A percentile compares a stretch with the other conserved stretches of the same genome.
Evolutionary conservation across 2,329 filamentous ascomycete species (phyloP).

Genomic region (Alternaria alternata): DNA sequence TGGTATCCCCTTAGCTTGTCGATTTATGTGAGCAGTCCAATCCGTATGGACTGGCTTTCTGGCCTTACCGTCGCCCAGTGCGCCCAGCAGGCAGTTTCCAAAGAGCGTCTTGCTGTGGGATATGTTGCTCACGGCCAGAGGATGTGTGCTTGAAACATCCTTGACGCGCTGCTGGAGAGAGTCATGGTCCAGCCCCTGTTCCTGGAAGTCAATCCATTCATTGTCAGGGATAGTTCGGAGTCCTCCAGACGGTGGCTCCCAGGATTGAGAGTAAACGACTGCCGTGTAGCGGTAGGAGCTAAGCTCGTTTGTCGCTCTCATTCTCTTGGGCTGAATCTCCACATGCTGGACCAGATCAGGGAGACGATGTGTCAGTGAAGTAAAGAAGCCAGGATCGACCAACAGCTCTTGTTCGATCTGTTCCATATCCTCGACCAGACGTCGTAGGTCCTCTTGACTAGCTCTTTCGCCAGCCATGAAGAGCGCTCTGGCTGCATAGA

Average conservation of each 20-base stretch:
- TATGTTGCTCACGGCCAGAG: background rate
- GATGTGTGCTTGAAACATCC: no score
- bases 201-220: background rate
- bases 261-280: background rate
- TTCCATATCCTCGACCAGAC: slow-evolving; percentile 10
- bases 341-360: slow-evolving; percentile 3
- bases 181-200: background rate
- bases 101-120: slow-evolving; percentile 5
- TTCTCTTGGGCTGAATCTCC: slow-evolving; percentile 18
- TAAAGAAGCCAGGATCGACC: slow-evolving; percentile 13
- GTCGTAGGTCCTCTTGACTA: slow-evolving; percentile 1
- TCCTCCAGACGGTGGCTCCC: no score
- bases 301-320: slow-evolving; percentile 19
- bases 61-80: background rate
- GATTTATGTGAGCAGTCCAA: background rate
- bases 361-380: background rate
- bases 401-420: background rate
- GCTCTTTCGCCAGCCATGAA: background rate
- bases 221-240: no score
- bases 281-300: slow-evolving; percentile 23
- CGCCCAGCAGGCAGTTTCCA: background rate
- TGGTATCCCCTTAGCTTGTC: background rate
- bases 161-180: background rate
- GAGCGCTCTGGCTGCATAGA: background rate
- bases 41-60: background rate